phyloP scores from a whole-genome alignment of 805 yeast species.

The Metschnikowia sp. region DNA sequence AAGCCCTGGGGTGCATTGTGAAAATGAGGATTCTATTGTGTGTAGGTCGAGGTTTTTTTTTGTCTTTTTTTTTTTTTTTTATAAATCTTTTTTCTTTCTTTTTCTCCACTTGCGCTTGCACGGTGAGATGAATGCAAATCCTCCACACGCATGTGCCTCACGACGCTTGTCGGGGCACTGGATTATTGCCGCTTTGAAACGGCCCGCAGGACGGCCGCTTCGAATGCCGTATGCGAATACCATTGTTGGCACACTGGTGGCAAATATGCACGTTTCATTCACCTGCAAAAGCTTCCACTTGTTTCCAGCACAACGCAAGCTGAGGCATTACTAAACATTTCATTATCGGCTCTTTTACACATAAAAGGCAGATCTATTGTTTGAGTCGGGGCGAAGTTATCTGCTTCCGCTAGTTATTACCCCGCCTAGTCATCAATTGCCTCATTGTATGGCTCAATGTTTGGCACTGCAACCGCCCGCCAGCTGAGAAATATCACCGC shows the following conservation, averaged over 20 bases:
- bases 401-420: too few species aligned
- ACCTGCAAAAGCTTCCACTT: too few species aligned
- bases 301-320: too few species aligned
- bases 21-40: not conserved
- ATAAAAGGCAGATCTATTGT: too few species aligned
- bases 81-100: not conserved
- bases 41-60: not conserved
- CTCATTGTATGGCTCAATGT: too few species aligned
- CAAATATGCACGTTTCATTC: slow-evolving; percentile 2
- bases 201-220: not conserved
- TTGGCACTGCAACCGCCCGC: too few species aligned
- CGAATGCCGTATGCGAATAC: slow-evolving; percentile 1
- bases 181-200: slow-evolving; percentile 3
- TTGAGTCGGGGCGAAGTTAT: too few species aligned
- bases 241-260: not conserved
- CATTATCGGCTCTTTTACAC: too few species aligned
- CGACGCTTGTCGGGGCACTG: not conserved
- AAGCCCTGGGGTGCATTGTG: not conserved
- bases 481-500: too few species aligned
- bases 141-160: slow-evolving; percentile 1
- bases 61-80: not conserved
- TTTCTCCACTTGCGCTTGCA: not conserved
- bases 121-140: not conserved
- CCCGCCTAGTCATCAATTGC: too few species aligned
- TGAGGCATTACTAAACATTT: too few species aligned